Evolutionary conservation across 106 monocot genomes (phyloP), one percentile per base, ranked within the genome.

Genomic region (Agapanthus africanus): DNA sequence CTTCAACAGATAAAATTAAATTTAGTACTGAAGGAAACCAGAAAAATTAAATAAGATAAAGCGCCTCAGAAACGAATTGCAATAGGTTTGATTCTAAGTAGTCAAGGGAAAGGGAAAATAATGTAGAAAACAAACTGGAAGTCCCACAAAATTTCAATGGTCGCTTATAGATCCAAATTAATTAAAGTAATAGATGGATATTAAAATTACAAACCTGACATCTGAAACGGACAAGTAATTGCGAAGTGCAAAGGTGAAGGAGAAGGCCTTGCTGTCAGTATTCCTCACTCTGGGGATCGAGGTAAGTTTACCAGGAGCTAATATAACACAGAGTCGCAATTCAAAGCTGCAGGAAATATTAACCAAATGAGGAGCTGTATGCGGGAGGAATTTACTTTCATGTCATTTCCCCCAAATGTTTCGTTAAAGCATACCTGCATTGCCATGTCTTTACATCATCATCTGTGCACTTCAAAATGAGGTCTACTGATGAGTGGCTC

Each of bases 211-310:
- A 65, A 49, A 86, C 87, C 87, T 88, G 83, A 88, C 80, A 76
- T 88, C 87, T 60, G 87, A 88, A 54, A 83, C 72, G 10, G 74
- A 57, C 11, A 88, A 52, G 66, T 88, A 83, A 67, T 83, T 88
- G 21, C 73, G 71, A 59, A 83, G 28, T 57, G 80, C 80, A 67
- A 88, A 81, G 11, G 78, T 81, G 73, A 87, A 87, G 11, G 76
- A 71, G 37, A 87, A 83, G 15, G 74, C 23, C 56, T 78, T 88
- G 66, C 35, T 78, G 60, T 78, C 83, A 1, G 70, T 83, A 44
- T 88, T 88, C 66, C 80, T 83, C 50, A 88, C 83, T 41, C 78
- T 78, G 46, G 87, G 78, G 72, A 88, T 79, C 36, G 83, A 65
- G 41, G 80, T 76, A 70, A 88, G 51, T 51, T 81, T 88, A 61